Percentiles rank a stretch among this genome's conserved stretches.
Evolutionary conservation across 2,329 filamentous ascomycete genomes (phyloP).

Genomic region (Neurospora sp.): DNA sequence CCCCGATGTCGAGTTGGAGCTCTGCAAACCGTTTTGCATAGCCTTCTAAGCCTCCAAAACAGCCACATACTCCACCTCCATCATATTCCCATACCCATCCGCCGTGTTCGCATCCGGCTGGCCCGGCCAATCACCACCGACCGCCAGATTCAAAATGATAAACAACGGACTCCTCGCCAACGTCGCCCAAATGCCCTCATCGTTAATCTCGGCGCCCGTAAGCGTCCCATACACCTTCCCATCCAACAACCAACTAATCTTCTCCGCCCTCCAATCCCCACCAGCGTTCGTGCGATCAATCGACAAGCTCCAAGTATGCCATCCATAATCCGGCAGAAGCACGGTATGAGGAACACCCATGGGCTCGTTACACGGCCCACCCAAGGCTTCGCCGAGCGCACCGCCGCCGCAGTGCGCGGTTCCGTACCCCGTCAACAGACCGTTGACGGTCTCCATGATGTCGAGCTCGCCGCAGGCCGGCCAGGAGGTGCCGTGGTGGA

Average conservation of each 20-base stretch:
- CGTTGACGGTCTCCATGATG: slow-evolving; percentile 47
- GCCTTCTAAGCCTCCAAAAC: slow-evolving; percentile 15
- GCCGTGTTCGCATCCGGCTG: slow-evolving; percentile 34
- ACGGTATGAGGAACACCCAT: slow-evolving; percentile 28
- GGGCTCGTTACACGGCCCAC: slow-evolving; percentile 43
- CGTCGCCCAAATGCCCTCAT: slow-evolving; percentile 36
- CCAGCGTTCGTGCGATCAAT: slow-evolving; percentile 34
- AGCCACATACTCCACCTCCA: slow-evolving; percentile 43
- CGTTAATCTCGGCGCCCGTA: slow-evolving; percentile 32
- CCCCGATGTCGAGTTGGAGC: background rate
- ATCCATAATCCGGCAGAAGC: slow-evolving; percentile 28
- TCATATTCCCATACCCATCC: slow-evolving; percentile 36
- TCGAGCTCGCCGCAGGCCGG: slow-evolving; percentile 47
- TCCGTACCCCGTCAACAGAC: slow-evolving; percentile 33
- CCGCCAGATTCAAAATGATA: slow-evolving; percentile 44
- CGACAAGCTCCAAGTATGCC: slow-evolving; percentile 40
- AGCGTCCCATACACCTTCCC: slow-evolving; percentile 33
- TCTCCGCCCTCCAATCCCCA: slow-evolving; percentile 34
- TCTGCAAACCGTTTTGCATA: background rate
- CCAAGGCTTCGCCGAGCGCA: slow-evolving; percentile 17
- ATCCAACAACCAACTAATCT: slow-evolving; percentile 41
- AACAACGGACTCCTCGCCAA: slow-evolving; percentile 41
- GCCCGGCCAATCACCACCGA: slow-evolving; percentile 45
- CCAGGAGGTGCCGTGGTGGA: slow-evolving; percentile 39
- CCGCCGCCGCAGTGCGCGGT: slow-evolving; percentile 40